phyloP scores from a whole-genome alignment of 2,329 filamentous ascomycete genomes.

The Pseudogymnoascus sp. region DNA sequence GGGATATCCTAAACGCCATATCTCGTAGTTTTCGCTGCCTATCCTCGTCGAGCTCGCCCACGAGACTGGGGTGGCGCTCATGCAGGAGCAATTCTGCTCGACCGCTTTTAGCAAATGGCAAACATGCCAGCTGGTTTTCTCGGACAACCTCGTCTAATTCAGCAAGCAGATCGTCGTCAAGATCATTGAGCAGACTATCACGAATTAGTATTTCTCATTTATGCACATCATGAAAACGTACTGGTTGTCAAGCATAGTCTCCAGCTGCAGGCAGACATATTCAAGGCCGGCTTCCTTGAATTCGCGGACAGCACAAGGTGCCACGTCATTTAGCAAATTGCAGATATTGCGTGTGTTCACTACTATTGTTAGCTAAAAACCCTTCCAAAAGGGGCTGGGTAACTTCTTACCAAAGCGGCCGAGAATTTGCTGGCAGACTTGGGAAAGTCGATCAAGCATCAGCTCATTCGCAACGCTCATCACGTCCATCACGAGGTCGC shows the following conservation, averaged over 20 bases:
- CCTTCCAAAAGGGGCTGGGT: conserved; percentile 3
- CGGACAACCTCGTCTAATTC: conserved; percentile 76
- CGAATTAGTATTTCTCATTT: conserved; percentile 17
- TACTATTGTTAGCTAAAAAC: conserved; percentile 26
- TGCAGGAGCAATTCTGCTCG: conserved; percentile 59
- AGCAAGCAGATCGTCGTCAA: conserved; percentile 73
- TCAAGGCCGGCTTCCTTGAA: conserved; percentile 86
- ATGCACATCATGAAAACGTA: conserved; percentile 27
- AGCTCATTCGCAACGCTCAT: conserved; percentile 86
- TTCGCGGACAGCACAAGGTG: conserved; percentile 70
- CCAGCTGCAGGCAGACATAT: conserved; percentile 86
- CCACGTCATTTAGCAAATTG: conserved; percentile 75
- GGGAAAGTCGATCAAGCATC: conserved; percentile 85
- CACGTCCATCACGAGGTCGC: conserved; percentile 84
- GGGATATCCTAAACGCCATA: conserved; percentile 59
- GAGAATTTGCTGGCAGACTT: conserved; percentile 79
- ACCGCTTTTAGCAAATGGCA: conserved; percentile 70
- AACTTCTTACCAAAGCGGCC: conserved; percentile 59
- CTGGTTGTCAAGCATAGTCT: conserved; percentile 85
- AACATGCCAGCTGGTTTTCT: conserved; percentile 70
- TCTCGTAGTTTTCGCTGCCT: conserved; percentile 64
- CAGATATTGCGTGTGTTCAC: conserved; percentile 82
- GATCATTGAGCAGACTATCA: conserved; percentile 59
- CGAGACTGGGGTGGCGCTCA: conserved; percentile 37
- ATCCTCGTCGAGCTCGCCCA: conserved; percentile 60